phyloP scores from a whole-genome alignment of 2,329 filamentous ascomycete species.

The Stachybotrys chartarum region DNA sequence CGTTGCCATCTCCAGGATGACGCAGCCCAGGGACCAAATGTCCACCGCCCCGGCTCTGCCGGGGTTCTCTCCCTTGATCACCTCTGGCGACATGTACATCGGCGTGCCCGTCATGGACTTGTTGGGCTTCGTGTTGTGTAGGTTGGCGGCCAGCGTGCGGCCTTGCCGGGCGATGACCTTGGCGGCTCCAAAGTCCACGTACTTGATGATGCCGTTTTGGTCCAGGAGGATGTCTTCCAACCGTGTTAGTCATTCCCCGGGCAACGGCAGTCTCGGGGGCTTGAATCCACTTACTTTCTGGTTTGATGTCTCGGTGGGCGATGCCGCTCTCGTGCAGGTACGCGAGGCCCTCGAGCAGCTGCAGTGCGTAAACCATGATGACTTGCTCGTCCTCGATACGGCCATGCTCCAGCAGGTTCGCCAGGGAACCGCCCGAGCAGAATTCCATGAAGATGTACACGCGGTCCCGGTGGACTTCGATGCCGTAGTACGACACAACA shows the following conservation, averaged over 20 bases:
- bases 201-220: slow-evolving; percentile 97
- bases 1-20: slow-evolving; percentile 96
- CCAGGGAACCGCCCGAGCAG: slow-evolving; percentile 89
- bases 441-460: slow-evolving; percentile 99
- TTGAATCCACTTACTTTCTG: slow-evolving; percentile 65
- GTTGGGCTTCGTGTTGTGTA: slow-evolving; percentile 59
- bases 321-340: slow-evolving; percentile 91
- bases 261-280: too few relatives aligned
- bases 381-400: slow-evolving; percentile 97
- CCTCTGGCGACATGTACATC: slow-evolving; percentile 99
- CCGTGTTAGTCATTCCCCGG: slow-evolving; percentile 8
- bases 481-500: slow-evolving; percentile 94
- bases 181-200: slow-evolving; percentile 95
- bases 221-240: slow-evolving; percentile 80
- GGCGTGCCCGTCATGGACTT: slow-evolving; percentile 96
- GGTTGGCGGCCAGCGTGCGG: slow-evolving; percentile 65
- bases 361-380: slow-evolving; percentile 91
- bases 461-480: slow-evolving; percentile 95
- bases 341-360: slow-evolving; percentile 86
- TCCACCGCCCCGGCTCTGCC: slow-evolving; percentile 83
- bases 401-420: slow-evolving; percentile 84
- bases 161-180: slow-evolving; percentile 95
- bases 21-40: slow-evolving; percentile 94
- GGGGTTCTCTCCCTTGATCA: slow-evolving; percentile 82
- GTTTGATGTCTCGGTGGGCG: slow-evolving; percentile 95